Base-by-base conservation (phyloP, 495 filamentous ascomycete genomes). In the Hypoxylon lienhwacheense region DNA sequence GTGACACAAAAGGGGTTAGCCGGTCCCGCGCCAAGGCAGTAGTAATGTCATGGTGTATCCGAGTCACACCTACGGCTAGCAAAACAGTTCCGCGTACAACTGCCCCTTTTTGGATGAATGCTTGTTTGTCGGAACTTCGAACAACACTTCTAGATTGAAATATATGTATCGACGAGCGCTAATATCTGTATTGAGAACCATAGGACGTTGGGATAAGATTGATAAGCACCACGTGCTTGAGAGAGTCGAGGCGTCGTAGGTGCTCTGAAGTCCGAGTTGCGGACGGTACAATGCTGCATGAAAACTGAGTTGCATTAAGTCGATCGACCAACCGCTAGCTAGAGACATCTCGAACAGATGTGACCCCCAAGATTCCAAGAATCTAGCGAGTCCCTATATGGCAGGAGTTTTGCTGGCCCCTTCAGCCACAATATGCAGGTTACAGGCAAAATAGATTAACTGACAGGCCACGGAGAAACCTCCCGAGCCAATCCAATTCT, bases 131-230 rank as follows among this genome's bases (percentile, higher is more conserved):
- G 51, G 51, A 61, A 52, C 34, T 12, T 55, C 46, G 29, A 55
- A 51, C 17, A 22, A 37, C 19, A 34, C 16, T 51, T 49, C 47
- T 53, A 43, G 43, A 45, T 53, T 45, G 37, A 60, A 51, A n/a
- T n/a, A n/a, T 47, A 41, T 24, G 25, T 43, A 55, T 48, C 36
- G 47, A 56, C n/a, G 15, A 33, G 35, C 28, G 42, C 58, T 53
- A 39, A 47, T 48, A 40, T 31, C 42, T 51, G 41, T 47, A 48
- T 45, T 39, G 53, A 53, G 55, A 16, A 34, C 24, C 42, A 56
- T 61, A 52, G 37, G 58, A 61, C 52, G 58, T 61, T 56, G 47
- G 52, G 58, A 52, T 61, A 61, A 61, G 58, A 61, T 56, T 61
- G 52, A 52, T 56, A 61, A 52, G 58, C 58, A 61, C 52, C 58